Conservation (phyloP, 2,329 filamentous ascomycete species). For the Chrysoporthe deuterocubensis region DNA sequence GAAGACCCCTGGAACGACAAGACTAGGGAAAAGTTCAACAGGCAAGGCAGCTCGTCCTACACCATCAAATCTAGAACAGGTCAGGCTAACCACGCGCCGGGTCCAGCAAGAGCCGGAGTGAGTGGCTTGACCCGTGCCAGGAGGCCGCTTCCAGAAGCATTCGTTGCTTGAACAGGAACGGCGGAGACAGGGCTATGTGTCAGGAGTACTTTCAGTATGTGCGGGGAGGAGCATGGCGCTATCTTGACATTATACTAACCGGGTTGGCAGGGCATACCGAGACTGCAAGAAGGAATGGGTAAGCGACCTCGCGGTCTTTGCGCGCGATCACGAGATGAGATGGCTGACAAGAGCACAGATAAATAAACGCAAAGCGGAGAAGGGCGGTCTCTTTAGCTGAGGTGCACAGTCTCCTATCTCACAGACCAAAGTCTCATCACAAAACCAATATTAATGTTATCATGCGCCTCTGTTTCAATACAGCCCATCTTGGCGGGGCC, state of each 20-base stretch:
- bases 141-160: constrained; percentile 86
- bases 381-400: constrained; percentile 26
- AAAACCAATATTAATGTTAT: background rate
- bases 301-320: constrained; percentile 35
- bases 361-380: constrained; percentile 35
- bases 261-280: constrained; percentile 73
- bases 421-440: background rate
- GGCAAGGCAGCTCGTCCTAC: constrained; percentile 47
- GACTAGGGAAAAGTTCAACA: constrained; percentile 66
- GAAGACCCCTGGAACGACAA: constrained; percentile 60
- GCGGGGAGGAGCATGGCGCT: background rate
- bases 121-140: constrained; percentile 95
- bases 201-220: constrained; percentile 92
- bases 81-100: constrained; percentile 27
- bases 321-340: too few relatives aligned
- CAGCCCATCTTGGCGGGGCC: background rate
- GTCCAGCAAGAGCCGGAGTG: constrained; percentile 79
- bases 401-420: background rate
- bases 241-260: background rate
- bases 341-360: constrained; percentile 31
- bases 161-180: constrained; percentile 86
- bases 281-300: constrained; percentile 97
- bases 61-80: background rate
- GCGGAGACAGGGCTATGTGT: constrained; percentile 86
- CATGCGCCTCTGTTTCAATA: background rate